A percentile compares a stretch with the other conserved stretches of the same genome.
phyloP scores from a whole-genome alignment of 768 basidiomycete species.

The Mrakia gelida region DNA sequence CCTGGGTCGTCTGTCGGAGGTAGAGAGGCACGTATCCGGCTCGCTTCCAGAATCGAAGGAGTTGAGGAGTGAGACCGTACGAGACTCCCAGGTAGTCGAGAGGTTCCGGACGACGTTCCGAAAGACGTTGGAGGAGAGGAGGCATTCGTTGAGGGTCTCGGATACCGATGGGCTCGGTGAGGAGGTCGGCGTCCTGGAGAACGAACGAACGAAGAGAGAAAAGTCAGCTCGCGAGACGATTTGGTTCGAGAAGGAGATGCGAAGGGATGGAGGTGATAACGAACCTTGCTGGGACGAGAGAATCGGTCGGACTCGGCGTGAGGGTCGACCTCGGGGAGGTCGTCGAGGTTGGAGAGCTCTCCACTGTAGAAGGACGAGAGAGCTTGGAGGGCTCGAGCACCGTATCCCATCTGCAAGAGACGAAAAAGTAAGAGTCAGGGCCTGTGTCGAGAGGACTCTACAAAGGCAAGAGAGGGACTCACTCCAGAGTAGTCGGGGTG shows the following conservation, averaged over 20 bases:
- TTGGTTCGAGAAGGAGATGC: not conserved
- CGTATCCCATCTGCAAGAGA: constrained; percentile 83
- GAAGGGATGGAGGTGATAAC: not conserved
- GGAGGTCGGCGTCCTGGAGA: constrained; percentile 54
- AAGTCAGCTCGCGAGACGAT: no score
- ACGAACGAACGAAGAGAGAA: not conserved
- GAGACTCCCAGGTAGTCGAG: constrained; percentile 95
- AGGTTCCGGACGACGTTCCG: constrained; percentile 80
- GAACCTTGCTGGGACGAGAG: constrained; percentile 28
- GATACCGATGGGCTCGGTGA: constrained; percentile 69
- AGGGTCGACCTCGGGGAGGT: constrained; percentile 49
- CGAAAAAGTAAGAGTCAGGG: not conserved
- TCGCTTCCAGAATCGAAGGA: constrained; percentile 95
- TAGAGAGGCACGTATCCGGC: constrained; percentile 88
- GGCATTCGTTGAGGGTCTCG: constrained; percentile 77
- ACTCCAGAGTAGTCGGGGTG: constrained; percentile 93
- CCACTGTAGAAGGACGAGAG: constrained; percentile 89
- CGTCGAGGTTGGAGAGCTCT: constrained; percentile 82
- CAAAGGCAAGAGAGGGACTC: constrained; percentile 41
- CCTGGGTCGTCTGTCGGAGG: constrained; percentile 85
- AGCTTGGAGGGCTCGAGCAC: constrained; percentile 76
- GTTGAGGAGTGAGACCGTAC: constrained; percentile 81
- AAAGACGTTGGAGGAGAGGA: constrained; percentile 81
- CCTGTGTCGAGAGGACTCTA: not conserved
- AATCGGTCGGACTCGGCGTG: constrained; percentile 46